These are phyloP conservation scores for Vaccinium vitisidaea DNA, from an alignment of 148 eudicot species.

Conservation along the genomic window DNA sequence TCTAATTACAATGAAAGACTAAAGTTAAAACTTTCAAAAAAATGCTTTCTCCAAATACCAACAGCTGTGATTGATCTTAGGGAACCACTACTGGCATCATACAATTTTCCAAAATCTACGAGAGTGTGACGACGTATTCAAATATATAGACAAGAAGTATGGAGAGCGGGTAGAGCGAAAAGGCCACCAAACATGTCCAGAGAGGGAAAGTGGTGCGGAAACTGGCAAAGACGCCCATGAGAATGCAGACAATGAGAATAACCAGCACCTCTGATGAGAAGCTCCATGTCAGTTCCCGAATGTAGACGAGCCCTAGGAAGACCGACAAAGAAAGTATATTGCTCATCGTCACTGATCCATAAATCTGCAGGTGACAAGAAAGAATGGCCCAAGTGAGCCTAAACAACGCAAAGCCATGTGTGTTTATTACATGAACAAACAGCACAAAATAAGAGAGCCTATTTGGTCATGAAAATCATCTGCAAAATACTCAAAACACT, in stretches of 20 bases:
- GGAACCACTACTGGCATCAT: neutral
- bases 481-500: no score
- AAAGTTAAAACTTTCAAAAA: neutral
- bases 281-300: constrained; percentile 12
- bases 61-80: neutral
- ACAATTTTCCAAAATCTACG: neutral
- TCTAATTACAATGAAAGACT: neutral
- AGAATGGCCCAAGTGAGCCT: neutral
- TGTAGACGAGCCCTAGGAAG: constrained; percentile 5
- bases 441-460: no score
- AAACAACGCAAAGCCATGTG: no score
- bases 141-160: neutral
- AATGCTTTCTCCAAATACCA: neutral
- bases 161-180: constrained; percentile 3
- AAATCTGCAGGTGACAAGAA: neutral
- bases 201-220: constrained; percentile 13
- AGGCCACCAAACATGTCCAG: constrained; percentile 12
- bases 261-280: constrained; percentile 5
- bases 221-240: constrained; percentile 8
- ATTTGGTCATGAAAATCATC: no score
- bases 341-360: constrained; percentile 14
- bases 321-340: neutral
- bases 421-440: no score
- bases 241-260: constrained; percentile 9
- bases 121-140: neutral